phyloP scores from a whole-genome alignment of 768 basidiomycete genomes.

The Krasilnikovozyma curviuscula region DNA sequence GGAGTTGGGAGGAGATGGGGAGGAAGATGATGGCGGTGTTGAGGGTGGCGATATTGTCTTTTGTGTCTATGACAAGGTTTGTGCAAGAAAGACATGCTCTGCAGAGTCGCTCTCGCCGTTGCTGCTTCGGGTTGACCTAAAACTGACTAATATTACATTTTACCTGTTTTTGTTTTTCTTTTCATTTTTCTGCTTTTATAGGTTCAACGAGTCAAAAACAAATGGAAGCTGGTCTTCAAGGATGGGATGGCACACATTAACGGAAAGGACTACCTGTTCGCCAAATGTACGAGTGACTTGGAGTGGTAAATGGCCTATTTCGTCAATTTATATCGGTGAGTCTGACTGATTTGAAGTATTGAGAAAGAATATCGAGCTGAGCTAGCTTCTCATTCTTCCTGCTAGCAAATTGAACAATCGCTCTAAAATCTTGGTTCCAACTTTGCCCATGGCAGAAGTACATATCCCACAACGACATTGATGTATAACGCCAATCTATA shows the following conservation, averaged over 20 bases:
- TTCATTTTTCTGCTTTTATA: conserved; percentile 21
- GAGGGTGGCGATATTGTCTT: conserved; percentile 75
- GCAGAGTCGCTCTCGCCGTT: conserved; percentile 12
- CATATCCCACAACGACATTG: too few relatives aligned
- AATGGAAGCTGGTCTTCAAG: conserved; percentile 96
- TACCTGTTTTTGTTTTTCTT: not conserved
- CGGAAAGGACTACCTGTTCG: conserved; percentile 90
- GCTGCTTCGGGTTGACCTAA: not conserved
- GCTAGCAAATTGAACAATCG: too few relatives aligned
- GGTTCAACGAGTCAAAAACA: conserved; percentile 99
- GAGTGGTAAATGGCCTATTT: conserved; percentile 19
- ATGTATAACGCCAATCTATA: too few relatives aligned
- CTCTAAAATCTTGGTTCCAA: too few relatives aligned
- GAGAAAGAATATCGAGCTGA: too few relatives aligned
- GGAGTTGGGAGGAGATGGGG: conserved; percentile 49
- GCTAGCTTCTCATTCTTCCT: too few relatives aligned
- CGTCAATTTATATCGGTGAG: too few relatives aligned
- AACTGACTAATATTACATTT: not conserved
- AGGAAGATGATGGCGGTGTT: conserved; percentile 47
- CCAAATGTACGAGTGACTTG: conserved; percentile 52
- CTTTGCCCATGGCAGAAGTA: too few relatives aligned
- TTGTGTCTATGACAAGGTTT: conserved; percentile 98
- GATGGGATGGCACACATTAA: conserved; percentile 96
- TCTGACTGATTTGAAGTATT: too few relatives aligned
- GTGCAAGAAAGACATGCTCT: too few relatives aligned